A percentile compares a stretch with the other conserved stretches of the same genome.
These are phyloP conservation scores for Gnomoniopsis sp. DNA, from an alignment of 2,329 filamentous ascomycete species.

Conservation along the genomic window DNA sequence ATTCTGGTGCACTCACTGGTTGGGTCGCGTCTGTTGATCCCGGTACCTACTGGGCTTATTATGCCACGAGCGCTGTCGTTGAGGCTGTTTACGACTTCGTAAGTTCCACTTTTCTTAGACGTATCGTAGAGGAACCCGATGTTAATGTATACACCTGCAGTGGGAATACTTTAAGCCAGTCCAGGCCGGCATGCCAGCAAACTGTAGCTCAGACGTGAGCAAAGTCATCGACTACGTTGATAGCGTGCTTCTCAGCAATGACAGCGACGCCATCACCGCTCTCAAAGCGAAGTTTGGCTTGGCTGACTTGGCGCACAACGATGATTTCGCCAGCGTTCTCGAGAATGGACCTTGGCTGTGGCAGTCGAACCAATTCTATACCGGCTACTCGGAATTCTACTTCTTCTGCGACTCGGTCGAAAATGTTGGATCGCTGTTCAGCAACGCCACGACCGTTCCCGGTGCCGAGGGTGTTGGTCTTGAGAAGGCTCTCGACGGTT, in stretches of 20 bases:
- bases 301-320: conserved; percentile 38
- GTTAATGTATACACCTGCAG: neutral
- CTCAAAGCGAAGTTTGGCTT: conserved; percentile 51
- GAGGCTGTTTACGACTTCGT: conserved; percentile 46
- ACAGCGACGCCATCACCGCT: conserved; percentile 33
- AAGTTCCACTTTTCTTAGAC: neutral
- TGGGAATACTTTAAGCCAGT: conserved; percentile 56
- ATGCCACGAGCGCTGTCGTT: conserved; percentile 53
- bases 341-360: conserved; percentile 55
- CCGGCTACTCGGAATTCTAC: conserved; percentile 37
- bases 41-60: conserved; percentile 58
- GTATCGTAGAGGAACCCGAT: neutral
- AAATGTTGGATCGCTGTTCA: conserved; percentile 40
- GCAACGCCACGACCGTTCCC: conserved; percentile 41
- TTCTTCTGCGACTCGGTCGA: conserved; percentile 48
- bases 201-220: conserved; percentile 52
- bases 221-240: conserved; percentile 52
- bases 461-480: conserved; percentile 48
- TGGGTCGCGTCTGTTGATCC: conserved; percentile 49
- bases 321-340: conserved; percentile 47
- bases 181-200: conserved; percentile 49
- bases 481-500: conserved; percentile 47
- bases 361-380: conserved; percentile 51
- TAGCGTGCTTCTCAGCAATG: conserved; percentile 36
- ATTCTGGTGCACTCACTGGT: conserved; percentile 51